These are phyloP conservation scores for Fusarium proliferatum DNA, from an alignment of 2,329 filamentous ascomycete species.

Conservation along the genomic window DNA sequence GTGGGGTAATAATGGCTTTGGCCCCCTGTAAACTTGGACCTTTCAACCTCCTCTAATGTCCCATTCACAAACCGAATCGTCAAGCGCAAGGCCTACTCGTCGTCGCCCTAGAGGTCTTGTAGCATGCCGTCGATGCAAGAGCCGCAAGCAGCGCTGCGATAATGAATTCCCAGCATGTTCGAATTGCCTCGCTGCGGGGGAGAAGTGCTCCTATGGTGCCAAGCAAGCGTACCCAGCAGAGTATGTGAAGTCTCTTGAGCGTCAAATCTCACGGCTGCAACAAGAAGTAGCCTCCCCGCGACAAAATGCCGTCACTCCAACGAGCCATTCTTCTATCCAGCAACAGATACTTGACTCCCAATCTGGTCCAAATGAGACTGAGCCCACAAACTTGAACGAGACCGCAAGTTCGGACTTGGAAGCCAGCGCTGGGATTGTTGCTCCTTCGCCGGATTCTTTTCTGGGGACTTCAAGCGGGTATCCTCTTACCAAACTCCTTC, in stretches of 20 bases:
- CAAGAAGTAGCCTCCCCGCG: neutral
- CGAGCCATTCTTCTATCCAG: neutral
- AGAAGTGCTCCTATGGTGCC: constrained; percentile 1
- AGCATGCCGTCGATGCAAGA: constrained; percentile 2
- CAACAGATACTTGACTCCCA: neutral
- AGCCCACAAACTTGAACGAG: neutral
- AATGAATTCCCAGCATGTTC: constrained; percentile 7
- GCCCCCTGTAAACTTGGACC: neutral
- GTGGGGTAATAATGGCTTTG: neutral
- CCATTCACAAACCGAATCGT: neutral
- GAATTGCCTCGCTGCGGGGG: neutral
- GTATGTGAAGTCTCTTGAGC: neutral
- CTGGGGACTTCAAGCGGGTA: constrained; percentile 2
- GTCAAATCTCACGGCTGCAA: neutral
- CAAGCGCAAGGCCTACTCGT: neutral
- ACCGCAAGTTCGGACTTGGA: neutral
- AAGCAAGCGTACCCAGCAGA: neutral
- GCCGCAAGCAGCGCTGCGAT: constrained; percentile 1
- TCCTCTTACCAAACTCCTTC: neutral
- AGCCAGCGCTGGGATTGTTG: constrained; percentile 5
- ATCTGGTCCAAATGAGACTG: neutral
- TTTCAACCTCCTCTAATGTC: neutral
- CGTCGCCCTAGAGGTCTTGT: constrained; percentile 1
- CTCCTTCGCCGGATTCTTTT: neutral
- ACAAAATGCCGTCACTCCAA: neutral